phyloP scores from a whole-genome alignment of 2,329 filamentous ascomycete species.

The Fusarium cicatricum region DNA sequence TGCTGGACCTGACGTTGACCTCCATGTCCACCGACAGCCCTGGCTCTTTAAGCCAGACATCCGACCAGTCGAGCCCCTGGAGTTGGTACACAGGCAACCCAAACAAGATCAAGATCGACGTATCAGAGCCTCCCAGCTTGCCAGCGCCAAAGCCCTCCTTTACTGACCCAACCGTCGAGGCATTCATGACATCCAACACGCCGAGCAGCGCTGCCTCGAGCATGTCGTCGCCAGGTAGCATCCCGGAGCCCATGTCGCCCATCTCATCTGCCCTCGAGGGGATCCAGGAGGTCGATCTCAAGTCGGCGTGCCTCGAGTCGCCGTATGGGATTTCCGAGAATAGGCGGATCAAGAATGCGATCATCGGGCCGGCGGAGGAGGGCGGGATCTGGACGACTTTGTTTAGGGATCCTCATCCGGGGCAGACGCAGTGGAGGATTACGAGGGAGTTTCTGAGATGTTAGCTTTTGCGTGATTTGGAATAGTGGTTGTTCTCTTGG shows the following conservation, averaged over 20 bases:
- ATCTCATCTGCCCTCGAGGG: constrained; percentile 26
- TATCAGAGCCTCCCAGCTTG: constrained; percentile 19
- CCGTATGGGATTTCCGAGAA: constrained; percentile 43
- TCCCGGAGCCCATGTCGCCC: constrained; percentile 15
- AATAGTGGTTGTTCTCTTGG: neutral
- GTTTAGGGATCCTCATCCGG: constrained; percentile 40
- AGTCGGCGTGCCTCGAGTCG: constrained; percentile 23
- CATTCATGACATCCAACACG: neutral
- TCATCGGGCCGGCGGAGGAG: constrained; percentile 39
- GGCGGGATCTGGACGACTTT: constrained; percentile 42
- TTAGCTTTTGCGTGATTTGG: neutral
- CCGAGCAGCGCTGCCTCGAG: neutral
- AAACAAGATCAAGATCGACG: constrained; percentile 17
- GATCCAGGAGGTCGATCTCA: constrained; percentile 28
- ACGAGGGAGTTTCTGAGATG: constrained; percentile 40
- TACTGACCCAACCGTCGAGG: constrained; percentile 25
- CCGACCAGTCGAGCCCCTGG: neutral
- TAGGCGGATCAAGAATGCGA: constrained; percentile 43
- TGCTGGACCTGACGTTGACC: neutral
- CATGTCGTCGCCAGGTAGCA: constrained; percentile 7
- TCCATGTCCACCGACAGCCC: neutral
- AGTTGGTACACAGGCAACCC: neutral
- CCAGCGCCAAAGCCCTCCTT: constrained; percentile 16
- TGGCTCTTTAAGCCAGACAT: neutral
- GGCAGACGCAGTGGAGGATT: constrained; percentile 42